These are phyloP conservation scores for Pyrrhoderma noxium DNA, from an alignment of 1,284 basidiomycete genomes.

Conservation along the genomic window DNA sequence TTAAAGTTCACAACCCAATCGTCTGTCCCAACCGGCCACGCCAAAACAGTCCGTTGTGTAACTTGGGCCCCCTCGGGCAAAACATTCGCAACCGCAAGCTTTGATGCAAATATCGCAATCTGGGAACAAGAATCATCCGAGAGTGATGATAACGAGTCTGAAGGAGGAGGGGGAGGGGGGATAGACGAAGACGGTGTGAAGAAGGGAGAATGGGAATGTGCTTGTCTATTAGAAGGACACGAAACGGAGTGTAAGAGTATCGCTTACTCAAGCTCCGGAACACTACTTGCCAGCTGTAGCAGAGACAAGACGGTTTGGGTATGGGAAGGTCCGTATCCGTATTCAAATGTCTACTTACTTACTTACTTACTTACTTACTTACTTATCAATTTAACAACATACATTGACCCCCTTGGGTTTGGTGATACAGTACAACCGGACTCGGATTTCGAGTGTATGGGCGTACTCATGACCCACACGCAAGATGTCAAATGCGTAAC, in stretches of 20 bases:
- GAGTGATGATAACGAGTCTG: constrained; percentile 27
- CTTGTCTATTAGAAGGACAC: constrained; percentile 87
- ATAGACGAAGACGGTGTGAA: constrained; percentile 29
- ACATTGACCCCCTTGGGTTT: constrained; percentile 5
- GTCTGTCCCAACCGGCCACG: constrained; percentile 77
- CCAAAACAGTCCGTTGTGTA: constrained; percentile 83
- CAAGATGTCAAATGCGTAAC: constrained; percentile 95
- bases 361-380: background rate
- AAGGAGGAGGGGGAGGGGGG: constrained; percentile 27
- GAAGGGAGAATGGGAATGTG: constrained; percentile 75
- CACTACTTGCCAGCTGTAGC: constrained; percentile 85
- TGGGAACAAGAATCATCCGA: constrained; percentile 65
- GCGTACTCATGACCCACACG: constrained; percentile 94
- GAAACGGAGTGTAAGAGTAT: constrained; percentile 98
- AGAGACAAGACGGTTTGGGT: constrained; percentile 98
- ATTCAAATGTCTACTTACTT: background rate
- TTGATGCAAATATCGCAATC: constrained; percentile 88
- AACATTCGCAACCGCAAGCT: constrained; percentile 90
- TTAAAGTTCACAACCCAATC: constrained; percentile 48
- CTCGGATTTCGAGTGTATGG: constrained; percentile 92
- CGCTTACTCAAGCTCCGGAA: constrained; percentile 76
- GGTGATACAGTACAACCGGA: constrained; percentile 68
- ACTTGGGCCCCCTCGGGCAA: constrained; percentile 89
- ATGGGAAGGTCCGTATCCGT: constrained; percentile 76
- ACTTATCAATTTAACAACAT: background rate